These are phyloP conservation scores for Aspergillus ustus DNA, from an alignment of 2,329 filamentous ascomycete species.

Conservation along the genomic window DNA sequence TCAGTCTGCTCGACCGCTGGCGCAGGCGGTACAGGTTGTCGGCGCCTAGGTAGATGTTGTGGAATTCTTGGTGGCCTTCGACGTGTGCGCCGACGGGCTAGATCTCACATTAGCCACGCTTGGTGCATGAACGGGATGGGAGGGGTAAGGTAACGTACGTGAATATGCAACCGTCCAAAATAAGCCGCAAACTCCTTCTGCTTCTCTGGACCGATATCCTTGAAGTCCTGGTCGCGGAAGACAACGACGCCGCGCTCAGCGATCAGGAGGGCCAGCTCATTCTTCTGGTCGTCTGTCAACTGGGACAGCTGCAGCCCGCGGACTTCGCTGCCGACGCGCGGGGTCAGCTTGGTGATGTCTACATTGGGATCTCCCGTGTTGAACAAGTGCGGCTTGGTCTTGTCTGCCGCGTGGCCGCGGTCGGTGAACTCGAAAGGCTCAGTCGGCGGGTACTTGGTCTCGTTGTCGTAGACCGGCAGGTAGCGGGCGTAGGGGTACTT, in stretches of 20 bases:
- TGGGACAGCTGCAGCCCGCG: constrained; percentile 54
- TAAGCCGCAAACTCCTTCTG: constrained; percentile 42
- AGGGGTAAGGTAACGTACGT: too few relatives aligned
- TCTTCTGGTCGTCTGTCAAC: constrained; percentile 54
- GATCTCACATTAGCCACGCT: too few relatives aligned
- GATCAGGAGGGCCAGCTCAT: constrained; percentile 64
- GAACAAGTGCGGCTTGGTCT: constrained; percentile 35
- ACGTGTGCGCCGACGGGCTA: constrained; percentile 18
- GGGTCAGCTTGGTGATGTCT: constrained; percentile 22
- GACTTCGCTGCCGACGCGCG: constrained; percentile 54
- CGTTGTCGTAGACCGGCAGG: constrained; percentile 12
- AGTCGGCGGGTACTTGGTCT: constrained; percentile 3
- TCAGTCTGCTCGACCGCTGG: background rate
- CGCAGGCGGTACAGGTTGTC: constrained; percentile 10
- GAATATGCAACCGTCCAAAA: constrained; percentile 34
- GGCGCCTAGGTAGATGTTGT: constrained; percentile 17
- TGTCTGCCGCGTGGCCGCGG: constrained; percentile 45
- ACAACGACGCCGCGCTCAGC: constrained; percentile 66
- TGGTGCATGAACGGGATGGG: too few relatives aligned
- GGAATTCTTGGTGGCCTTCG: constrained; percentile 16
- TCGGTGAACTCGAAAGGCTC: constrained; percentile 32
- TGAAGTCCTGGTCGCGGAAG: constrained; percentile 59
- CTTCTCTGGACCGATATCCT: constrained; percentile 39
- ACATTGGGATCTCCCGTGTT: constrained; percentile 3
- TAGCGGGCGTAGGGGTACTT: constrained; percentile 12